Base-by-base conservation (phyloP, 2,329 filamentous ascomycete genomes). In the Verticillium dahliae region DNA sequence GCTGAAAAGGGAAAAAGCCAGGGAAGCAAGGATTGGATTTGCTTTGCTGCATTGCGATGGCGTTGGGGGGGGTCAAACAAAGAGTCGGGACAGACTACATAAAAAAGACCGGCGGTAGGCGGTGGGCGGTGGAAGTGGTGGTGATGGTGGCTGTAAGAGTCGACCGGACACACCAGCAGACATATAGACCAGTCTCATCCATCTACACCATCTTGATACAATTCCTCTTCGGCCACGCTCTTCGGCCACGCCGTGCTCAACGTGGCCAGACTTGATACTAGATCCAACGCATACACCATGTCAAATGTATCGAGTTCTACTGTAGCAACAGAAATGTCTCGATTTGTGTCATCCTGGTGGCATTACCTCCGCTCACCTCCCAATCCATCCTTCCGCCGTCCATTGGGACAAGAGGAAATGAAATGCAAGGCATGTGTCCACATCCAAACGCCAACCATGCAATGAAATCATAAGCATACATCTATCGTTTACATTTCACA, bases 1-100 rank as follows among this genome's bases (percentile, higher is more conserved):
- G 18, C 18, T 38, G 18, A 11, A n/a, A 37, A 22, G 50, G 18
- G 41, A 15, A 35, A 35, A 56, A 57, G 54, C 4, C n/a, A 18
- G 39, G 35, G 50, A 52, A 31, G 34, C 45, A 57, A 57, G 50
- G 38, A 50, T 50, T n/a, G 33, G 56, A 57, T 61, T 64, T 58
- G 65, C 60, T 63, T 61, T 66, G 56, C 67, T 75, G 75, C 74
- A 78, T 78, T 75, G 75, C 75, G 74, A 72, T 70, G 75, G 75
- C 70, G 74, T 77, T 75, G 59, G 62, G 61, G 61, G 58, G 62
- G 61, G 61, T 56, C 58, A 62, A 50, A 50, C 41, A 56, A 18
- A 27, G 58, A 56, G 18, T 27, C 45, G 38, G 50, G 38, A 64
- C 64, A 64, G 61, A 62, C 55, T 45, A 18, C 37, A 45, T 55